Percentiles rank a stretch among this genome's conserved stretches.
Conservation (phyloP, 192 early-diverging fungal species). For the Coemansia sp. region DNA sequence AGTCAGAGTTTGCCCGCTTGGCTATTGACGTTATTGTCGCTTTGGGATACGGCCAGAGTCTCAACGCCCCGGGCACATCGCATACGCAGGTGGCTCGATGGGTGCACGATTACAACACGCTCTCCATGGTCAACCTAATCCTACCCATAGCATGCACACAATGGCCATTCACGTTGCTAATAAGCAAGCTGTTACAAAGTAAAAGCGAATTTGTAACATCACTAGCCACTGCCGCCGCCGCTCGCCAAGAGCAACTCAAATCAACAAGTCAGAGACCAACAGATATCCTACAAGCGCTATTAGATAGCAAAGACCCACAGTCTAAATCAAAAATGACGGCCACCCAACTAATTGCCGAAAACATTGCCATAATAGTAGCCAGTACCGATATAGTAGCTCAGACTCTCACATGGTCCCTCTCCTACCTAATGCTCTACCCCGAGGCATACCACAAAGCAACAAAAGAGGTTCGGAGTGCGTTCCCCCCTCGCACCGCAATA, state of each 20-base stretch:
- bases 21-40: conserved; percentile 31
- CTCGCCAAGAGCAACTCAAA: not conserved
- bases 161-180: conserved; percentile 9
- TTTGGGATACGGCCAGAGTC: conserved; percentile 35
- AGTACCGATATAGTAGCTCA: conserved; percentile 43
- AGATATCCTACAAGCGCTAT: conserved; percentile 43
- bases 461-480: conserved; percentile 24
- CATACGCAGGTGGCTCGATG: conserved; percentile 15
- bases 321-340: conserved; percentile 31
- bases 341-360: conserved; percentile 30
- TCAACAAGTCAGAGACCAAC: conserved; percentile 22
- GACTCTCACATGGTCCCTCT: conserved; percentile 38
- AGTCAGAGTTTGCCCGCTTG: conserved; percentile 14
- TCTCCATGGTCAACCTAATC: conserved; percentile 11
- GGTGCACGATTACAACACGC: conserved; percentile 19
- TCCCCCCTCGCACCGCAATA: conserved; percentile 23
- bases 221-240: not conserved
- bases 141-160: conserved; percentile 6
- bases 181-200: conserved; percentile 7
- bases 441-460: conserved; percentile 10
- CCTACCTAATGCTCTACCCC: conserved; percentile 38
- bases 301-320: conserved; percentile 45
- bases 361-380: conserved; percentile 24
- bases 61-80: conserved; percentile 17
- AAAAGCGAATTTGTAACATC: conserved; percentile 21